Evolutionary conservation across 352 stramenopile genomes (phyloP), one percentile per base, ranked within the genome.

Genomic region (Globisporangium rhizosaccharum): DNA sequence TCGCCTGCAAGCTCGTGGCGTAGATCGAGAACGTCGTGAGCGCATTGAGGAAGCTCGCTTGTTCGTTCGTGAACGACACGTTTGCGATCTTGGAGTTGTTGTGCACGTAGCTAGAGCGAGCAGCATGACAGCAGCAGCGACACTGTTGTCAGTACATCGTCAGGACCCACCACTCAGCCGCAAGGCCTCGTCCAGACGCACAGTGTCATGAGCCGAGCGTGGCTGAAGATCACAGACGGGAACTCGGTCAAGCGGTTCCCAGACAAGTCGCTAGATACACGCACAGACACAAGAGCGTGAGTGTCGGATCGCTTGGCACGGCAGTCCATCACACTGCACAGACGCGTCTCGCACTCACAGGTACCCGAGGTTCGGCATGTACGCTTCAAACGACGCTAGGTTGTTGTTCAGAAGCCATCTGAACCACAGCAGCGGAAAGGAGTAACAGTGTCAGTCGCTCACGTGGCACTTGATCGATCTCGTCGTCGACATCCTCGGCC

Each of bases 11-110:
- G 49, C 36, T 55, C 12, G 47, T 8, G 12, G 6, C 3, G 33
- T 44, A 17, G 47, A 61, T 51, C 33, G 7, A 6, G 33, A 61
- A 55, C 3, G 1, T 30, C 8, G 15, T 10, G 2, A 55, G 15
- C 8, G 41, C 46, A 28, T 50, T 44, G 33, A 57, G 41, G 12
- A 63, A 57, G 23, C 42, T 51, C 8, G n/a, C 57, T 57, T 63
- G 57, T 12, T 45, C 18, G 3, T 37, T 37, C 6, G 57, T 57
- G 49, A 63, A 57, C 20, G 57, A 39, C 9, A 63, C 39, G 17
- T 56, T 42, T 5, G 0, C 1, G 20, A 63, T 36, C 49, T 28
- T 11, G 0, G 23, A 2, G 17, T 57, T 63, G 3, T 39, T 25
- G 3, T 25, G 3, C 7, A 51, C 3, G 3, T 23, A 51, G 26